phyloP scores from a whole-genome alignment of 129 eudicot genomes.

The Apium graveolens region DNA sequence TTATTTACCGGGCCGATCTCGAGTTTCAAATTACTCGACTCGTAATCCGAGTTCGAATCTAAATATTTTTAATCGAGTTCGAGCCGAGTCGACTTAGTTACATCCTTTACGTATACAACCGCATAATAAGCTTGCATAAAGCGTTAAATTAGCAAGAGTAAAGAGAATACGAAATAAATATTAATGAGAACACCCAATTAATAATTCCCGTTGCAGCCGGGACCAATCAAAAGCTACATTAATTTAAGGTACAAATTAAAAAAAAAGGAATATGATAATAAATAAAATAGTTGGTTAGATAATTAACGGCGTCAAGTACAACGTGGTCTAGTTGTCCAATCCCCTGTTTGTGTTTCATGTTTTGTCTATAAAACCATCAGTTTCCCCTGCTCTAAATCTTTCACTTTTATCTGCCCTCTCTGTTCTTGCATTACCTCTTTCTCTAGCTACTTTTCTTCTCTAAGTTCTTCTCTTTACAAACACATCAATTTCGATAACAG shows the following conservation, averaged over 20 bases:
- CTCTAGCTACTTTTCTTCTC: background rate
- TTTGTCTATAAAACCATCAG: slow-evolving; percentile 48
- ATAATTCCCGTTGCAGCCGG: background rate
- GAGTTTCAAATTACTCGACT: too few species aligned
- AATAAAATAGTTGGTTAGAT: background rate
- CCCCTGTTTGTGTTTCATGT: background rate
- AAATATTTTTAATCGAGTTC: too few species aligned
- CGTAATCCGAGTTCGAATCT: too few species aligned
- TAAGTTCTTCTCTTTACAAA: background rate
- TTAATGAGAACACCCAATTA: background rate
- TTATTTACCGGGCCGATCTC: too few species aligned
- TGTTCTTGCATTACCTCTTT: background rate
- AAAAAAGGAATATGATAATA: background rate
- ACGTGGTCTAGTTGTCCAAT: background rate
- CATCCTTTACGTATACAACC: too few species aligned
- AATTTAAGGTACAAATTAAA: background rate
- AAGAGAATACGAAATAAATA: background rate
- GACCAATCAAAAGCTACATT: background rate
- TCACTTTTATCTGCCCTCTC: slow-evolving; percentile 5
- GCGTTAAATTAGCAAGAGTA: background rate
- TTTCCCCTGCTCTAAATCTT: slow-evolving; percentile 12
- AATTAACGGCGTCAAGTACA: slow-evolving; percentile 1
- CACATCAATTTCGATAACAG: background rate
- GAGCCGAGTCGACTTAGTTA: too few species aligned
- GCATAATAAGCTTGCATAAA: background rate